Evolutionary conservation across 768 basidiomycete genomes (phyloP).

Genomic region (Butyriboletus loyo): DNA sequence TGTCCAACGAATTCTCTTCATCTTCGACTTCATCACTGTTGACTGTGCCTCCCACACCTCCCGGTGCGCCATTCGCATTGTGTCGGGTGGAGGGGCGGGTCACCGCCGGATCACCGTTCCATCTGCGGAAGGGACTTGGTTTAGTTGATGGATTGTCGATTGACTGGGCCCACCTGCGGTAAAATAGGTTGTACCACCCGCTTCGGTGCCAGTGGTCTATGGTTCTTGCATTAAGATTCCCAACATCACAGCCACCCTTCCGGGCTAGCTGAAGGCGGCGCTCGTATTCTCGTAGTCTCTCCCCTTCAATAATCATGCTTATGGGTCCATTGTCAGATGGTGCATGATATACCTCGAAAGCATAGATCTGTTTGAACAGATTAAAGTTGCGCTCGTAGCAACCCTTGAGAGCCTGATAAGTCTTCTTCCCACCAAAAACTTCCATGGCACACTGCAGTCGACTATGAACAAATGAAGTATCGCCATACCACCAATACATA

Average conservation of each 20-base stretch:
- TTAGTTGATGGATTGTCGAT: background rate
- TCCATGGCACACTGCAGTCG: constrained; percentile 58
- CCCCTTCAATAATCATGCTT: constrained; percentile 49
- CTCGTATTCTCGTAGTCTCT: constrained; percentile 69
- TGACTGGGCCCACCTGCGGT: constrained; percentile 46
- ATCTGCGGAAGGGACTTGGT: constrained; percentile 37
- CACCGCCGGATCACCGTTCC: constrained; percentile 65
- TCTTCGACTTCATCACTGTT: constrained; percentile 50
- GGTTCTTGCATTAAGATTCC: constrained; percentile 68
- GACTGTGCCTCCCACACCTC: constrained; percentile 28
- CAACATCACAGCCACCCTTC: constrained; percentile 65
- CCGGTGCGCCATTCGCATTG: constrained; percentile 26
- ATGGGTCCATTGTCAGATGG: constrained; percentile 37
- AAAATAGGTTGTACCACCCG: constrained; percentile 77
- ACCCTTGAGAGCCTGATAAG: constrained; percentile 80
- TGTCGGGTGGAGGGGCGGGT: constrained; percentile 46
- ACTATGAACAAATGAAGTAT: background rate
- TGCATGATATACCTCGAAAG: constrained; percentile 53
- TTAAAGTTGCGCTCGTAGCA: constrained; percentile 86
- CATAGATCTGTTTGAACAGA: constrained; percentile 78
- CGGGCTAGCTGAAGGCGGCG: constrained; percentile 65
- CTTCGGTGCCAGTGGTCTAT: constrained; percentile 78
- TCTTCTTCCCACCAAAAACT: constrained; percentile 74
- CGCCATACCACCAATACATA: constrained; percentile 23
- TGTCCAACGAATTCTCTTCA: constrained; percentile 48